These are phyloP conservation scores for Citrus mangshanensis DNA, from an alignment of 345 rosid genomes.

Conservation along the genomic window DNA sequence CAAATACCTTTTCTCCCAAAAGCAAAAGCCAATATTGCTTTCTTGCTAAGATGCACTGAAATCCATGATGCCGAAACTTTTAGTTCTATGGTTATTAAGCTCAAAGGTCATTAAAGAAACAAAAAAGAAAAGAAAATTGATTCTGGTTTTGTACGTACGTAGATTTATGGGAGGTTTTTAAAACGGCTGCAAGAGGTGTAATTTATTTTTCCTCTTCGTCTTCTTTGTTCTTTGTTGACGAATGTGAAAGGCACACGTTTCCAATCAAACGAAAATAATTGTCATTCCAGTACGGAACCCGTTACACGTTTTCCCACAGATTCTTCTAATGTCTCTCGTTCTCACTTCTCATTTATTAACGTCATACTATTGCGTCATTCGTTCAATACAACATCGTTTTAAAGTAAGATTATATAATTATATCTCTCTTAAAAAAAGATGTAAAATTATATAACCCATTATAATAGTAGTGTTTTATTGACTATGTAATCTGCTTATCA, in stretches of 20 bases:
- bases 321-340: not conserved
- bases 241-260: not conserved
- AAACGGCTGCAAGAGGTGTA: not conserved
- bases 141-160: not conserved
- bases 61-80: not conserved
- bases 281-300: not conserved
- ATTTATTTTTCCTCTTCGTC: too few relatives aligned
- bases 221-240: too few relatives aligned
- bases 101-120: too few relatives aligned
- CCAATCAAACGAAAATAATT: not conserved
- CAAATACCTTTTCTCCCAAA: not conserved
- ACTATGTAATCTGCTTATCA: not conserved
- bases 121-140: not conserved
- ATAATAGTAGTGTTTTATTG: not conserved
- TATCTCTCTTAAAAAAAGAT: not conserved
- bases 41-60: not conserved
- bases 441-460: not conserved
- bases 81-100: not conserved
- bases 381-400: not conserved
- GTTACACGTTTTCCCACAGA: not conserved
- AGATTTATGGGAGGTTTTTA: not conserved
- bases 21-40: not conserved
- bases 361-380: not conserved
- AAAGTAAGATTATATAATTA: not conserved
- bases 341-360: not conserved